Base-by-base conservation (phyloP, 1,139 yeast species). In the Suhomyces atakaporum region DNA sequence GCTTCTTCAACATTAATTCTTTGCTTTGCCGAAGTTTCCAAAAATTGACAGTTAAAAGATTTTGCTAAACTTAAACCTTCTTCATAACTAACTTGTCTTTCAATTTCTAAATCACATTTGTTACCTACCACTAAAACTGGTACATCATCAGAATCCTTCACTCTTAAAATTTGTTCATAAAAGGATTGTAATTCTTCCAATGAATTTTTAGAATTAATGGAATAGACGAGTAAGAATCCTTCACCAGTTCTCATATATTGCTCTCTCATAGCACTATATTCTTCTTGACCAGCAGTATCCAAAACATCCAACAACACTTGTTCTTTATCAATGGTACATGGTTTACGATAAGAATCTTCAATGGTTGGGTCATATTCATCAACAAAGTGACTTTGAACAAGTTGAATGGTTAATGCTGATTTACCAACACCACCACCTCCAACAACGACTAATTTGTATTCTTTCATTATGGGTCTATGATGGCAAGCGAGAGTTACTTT, bases 401-500 rank as follows among this genome's bases (percentile, higher is more conserved):
- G 71, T 62, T 89, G 95, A 47, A 90, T 89, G 36, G 97, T 90
- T 47, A 90, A 70, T 7, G 97, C 97, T 8, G 96, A 86, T 62
- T 92, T 92, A 66, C 98, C 98, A 42, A 92, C 97, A 63, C 96
- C 97, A 63, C 97, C 97, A 33, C 96, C 97, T 39, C 97, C 97
- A 35, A 92, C 96, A 39, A 92, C 97, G 14, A 90, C 96, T 45
- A 92, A 69, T 58, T 90, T 88, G 62, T 83, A 88, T 61, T 84
- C 94, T 60, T 81, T 71, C 49, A 75, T 60, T 19, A 20, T 26
- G 25, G 11, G 8, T 21, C 25, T 18, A n/a, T 11, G 7, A 10
- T 4, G 29, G 19, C 34, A 25, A 32, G 35, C 35, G 35, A 32
- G 35, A 22, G 35, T 27, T 12, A 26, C n/a, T 5, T n/a, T 11